Conservation (phyloP, 2,329 filamentous ascomycete species). For the Trichoderma sp. region DNA sequence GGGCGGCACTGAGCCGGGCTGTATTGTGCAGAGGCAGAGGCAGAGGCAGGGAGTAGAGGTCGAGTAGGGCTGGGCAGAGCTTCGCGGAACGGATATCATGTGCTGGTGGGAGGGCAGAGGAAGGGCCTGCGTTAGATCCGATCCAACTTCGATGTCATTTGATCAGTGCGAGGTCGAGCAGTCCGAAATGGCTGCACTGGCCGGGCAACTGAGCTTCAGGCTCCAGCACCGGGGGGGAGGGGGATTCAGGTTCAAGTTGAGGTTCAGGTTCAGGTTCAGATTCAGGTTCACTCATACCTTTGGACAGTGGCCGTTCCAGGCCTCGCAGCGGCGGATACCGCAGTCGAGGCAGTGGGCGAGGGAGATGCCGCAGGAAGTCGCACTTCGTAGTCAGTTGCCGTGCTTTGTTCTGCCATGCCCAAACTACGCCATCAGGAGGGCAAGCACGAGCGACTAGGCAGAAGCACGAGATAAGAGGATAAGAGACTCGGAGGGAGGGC, state of each 20-base stretch:
- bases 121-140: constrained; percentile 8
- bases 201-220: too few species aligned
- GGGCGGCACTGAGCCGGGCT: neutral
- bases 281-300: constrained; percentile 31
- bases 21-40: neutral
- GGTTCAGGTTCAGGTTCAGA: too few species aligned
- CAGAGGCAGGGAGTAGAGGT: constrained; percentile 16
- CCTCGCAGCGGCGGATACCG: constrained; percentile 32
- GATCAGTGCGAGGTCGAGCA: neutral
- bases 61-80: neutral
- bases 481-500: neutral
- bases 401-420: constrained; percentile 66
- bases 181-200: too few species aligned
- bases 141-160: neutral
- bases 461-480: constrained; percentile 20
- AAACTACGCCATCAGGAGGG: constrained; percentile 66
- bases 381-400: constrained; percentile 58
- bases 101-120: constrained; percentile 4
- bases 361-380: constrained; percentile 51
- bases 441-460: constrained; percentile 40
- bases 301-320: constrained; percentile 32
- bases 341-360: constrained; percentile 36
- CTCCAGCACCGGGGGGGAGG: too few species aligned
- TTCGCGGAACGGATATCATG: neutral
- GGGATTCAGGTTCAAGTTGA: too few species aligned